Evolutionary conservation across 148 eudicot genomes (phyloP), one percentile per base, ranked within the genome.

Genomic region (Hydrangea macrophylla): DNA sequence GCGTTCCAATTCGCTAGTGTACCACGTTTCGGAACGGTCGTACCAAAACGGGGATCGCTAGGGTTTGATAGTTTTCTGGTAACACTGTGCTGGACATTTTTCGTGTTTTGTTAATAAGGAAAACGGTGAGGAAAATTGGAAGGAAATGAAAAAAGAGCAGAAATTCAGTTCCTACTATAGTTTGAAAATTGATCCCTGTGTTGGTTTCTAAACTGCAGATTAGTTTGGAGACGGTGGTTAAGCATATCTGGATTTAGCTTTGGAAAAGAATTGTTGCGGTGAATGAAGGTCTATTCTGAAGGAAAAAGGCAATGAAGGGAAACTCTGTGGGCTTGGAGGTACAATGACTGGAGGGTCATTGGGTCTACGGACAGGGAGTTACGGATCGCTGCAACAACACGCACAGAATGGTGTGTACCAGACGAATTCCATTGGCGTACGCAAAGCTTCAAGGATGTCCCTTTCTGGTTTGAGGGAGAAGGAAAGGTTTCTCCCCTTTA

Each of bases 301-400:
- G 68, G 77, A 69, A 68, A 70, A 73, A 70, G 75, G 92, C 70
- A 77, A 89, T 88, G 97, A 91, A 73, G 79, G 76, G 72, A 45
- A 60, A 66, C 73, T 15, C 65, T 58, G 77, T 60, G 80, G 65
- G 82, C 58, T 75, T 84, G 76, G 83, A 83, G 85, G 73, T 80
- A 87, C 86, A 84, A 92, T 92, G 97, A 89, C 81, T 85, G 81
- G 83, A 72, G 86, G 76, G 89, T 80, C 92, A 78, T 81, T 85
- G 85, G 96, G 89, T 69, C 64, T 78, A 65, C 86, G 92, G 64
- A 70, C 81, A 8, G 83, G 72, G 50, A 92, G 92, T 82, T 68
- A 79, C 80, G 97, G 96, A 75, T 87, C 88, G 31, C 78, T 85
- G 85, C 92, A 77, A 73, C 81, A 62, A 67, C 86, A 68, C 60